phyloP scores from a whole-genome alignment of 495 filamentous ascomycete genomes.

The Terfezia boudieri region DNA sequence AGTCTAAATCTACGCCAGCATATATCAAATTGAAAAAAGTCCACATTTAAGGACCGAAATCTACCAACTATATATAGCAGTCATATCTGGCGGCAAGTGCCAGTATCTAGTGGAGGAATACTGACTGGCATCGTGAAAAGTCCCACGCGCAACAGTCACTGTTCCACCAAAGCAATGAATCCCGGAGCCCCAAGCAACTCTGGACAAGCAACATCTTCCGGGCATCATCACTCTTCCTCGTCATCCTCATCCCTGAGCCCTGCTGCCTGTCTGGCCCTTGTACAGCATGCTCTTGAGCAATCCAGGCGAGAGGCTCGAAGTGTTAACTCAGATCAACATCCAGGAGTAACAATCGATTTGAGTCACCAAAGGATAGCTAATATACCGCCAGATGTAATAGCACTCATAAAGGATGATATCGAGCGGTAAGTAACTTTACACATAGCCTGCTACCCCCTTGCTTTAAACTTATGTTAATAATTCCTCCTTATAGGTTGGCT shows the following conservation, averaged over 20 bases:
- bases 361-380: constrained; percentile 57
- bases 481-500: constrained; percentile 38
- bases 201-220: not conserved
- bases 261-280: not conserved
- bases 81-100: no score
- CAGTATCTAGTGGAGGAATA: no score
- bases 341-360: constrained; percentile 68
- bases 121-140: no score
- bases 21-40: no score
- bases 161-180: not conserved
- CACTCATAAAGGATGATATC: constrained; percentile 78
- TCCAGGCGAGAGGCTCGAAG: not conserved
- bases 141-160: not conserved
- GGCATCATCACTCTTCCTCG: not conserved
- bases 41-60: no score
- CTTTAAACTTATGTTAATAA: not conserved
- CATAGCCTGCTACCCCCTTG: not conserved
- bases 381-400: constrained; percentile 73
- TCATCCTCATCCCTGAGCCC: not conserved
- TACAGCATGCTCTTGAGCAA: not conserved
- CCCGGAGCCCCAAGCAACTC: not conserved
- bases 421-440: constrained; percentile 43
- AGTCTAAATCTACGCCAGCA: no score
- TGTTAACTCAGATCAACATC: constrained; percentile 21
- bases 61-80: no score